Evolutionary conservation across 2,329 filamentous ascomycete genomes (phyloP).

Genomic region (Cercospora brassicicola): DNA sequence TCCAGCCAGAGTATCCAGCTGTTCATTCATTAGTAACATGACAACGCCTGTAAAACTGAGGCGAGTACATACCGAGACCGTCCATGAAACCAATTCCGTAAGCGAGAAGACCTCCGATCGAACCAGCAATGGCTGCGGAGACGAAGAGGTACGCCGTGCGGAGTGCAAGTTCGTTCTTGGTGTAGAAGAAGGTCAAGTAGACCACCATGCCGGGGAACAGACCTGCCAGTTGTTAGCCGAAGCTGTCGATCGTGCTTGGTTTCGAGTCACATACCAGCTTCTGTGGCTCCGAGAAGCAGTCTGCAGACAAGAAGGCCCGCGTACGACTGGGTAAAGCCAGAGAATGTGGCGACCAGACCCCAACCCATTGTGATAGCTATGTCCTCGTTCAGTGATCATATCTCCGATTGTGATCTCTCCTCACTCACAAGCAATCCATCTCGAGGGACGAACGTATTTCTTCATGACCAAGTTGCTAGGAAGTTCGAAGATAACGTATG

Average conservation of each 20-base stretch:
- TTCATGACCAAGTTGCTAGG: slow-evolving; percentile 24
- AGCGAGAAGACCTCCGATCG: slow-evolving; percentile 42
- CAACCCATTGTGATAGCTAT: slow-evolving; percentile 54
- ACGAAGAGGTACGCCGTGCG: slow-evolving; percentile 51
- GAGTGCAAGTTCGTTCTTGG: slow-evolving; percentile 44
- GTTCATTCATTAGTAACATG: slow-evolving; percentile 52
- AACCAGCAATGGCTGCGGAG: slow-evolving; percentile 50
- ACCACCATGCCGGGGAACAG: slow-evolving; percentile 19
- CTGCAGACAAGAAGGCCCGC: slow-evolving; percentile 16
- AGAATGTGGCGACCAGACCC: slow-evolving; percentile 19
- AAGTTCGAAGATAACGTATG: slow-evolving; percentile 20
- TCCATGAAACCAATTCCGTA: slow-evolving; percentile 68
- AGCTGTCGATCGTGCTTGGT: no score
- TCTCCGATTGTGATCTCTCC: neutral
- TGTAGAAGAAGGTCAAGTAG: slow-evolving; percentile 52
- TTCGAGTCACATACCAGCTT: slow-evolving; percentile 4
- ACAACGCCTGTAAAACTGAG: slow-evolving; percentile 23
- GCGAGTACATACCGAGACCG: slow-evolving; percentile 56
- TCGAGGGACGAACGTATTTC: slow-evolving; percentile 13
- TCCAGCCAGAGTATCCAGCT: slow-evolving; percentile 57
- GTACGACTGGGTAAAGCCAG: slow-evolving; percentile 16
- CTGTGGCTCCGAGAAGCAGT: slow-evolving; percentile 22
- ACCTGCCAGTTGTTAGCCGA: neutral
- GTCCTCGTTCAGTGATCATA: slow-evolving; percentile 46
- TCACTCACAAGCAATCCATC: slow-evolving; percentile 41